A percentile compares a stretch with the other conserved stretches of the same genome.
phyloP scores from a whole-genome alignment of 202 grass and related monocot species.

The Schoenoplectus tabernaemontani region DNA sequence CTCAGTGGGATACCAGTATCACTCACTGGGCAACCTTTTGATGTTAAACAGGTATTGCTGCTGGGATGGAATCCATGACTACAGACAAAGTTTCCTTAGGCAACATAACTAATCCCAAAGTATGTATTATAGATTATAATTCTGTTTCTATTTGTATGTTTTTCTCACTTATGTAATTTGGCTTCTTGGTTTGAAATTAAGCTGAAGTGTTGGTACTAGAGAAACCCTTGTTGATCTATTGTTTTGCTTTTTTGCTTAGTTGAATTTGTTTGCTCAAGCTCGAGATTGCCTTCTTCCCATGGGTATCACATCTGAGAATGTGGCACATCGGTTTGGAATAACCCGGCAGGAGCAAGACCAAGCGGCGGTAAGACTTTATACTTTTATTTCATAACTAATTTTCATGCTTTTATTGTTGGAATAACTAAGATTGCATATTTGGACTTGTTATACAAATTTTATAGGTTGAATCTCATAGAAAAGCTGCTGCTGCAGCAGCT shows the following conservation, averaged over 20 bases:
- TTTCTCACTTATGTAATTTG: background rate
- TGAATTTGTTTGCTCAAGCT: conserved; percentile 73
- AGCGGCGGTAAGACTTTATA: conserved; percentile 44
- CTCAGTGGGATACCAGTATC: background rate
- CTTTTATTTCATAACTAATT: conserved; percentile 5
- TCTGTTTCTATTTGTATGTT: background rate
- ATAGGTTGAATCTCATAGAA: conserved; percentile 93
- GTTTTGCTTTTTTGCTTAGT: conserved; percentile 35
- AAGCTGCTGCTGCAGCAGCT: conserved; percentile 48
- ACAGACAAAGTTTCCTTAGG: conserved; percentile 35
- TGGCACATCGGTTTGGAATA: conserved; percentile 67
- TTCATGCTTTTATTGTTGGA: background rate
- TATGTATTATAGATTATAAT: conserved; percentile 28
- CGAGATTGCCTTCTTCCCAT: conserved; percentile 89
- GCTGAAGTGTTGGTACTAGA: background rate
- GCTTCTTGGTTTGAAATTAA: background rate
- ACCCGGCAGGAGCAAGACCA: conserved; percentile 74
- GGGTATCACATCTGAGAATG: conserved; percentile 93
- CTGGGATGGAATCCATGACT: conserved; percentile 88
- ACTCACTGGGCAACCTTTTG: background rate
- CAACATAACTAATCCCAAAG: conserved; percentile 57
- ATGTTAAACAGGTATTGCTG: conserved; percentile 58
- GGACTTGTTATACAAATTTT: background rate
- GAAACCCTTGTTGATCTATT: conserved; percentile 8
- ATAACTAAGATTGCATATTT: background rate